Evolutionary conservation across 1,284 basidiomycete species (phyloP).

Genomic region (Meira nashicola): DNA sequence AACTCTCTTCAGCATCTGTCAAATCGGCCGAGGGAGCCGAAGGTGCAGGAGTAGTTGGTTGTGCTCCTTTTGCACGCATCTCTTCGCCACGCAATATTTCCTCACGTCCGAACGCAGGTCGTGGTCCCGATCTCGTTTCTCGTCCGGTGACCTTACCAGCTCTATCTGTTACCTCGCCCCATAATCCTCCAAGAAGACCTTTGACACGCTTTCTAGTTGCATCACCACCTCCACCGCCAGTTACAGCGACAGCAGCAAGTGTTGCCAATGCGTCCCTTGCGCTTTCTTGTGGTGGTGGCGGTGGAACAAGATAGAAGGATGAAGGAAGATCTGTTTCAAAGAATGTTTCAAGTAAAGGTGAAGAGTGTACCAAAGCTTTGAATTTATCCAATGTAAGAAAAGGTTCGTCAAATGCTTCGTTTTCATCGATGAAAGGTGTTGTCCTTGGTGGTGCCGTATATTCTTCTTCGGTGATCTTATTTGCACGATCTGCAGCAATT

Average conservation of each 20-base stretch:
- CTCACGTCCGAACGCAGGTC: slow-evolving; percentile 37
- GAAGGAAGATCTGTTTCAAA: slow-evolving; percentile 46
- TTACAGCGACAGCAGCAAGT: slow-evolving; percentile 9
- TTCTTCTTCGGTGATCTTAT: slow-evolving; percentile 21
- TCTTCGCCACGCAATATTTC: slow-evolving; percentile 1
- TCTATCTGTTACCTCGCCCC: slow-evolving; percentile 50
- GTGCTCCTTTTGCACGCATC: not conserved
- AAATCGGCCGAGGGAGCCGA: not conserved
- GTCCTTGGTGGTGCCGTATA: slow-evolving; percentile 3
- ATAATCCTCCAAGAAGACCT: slow-evolving; percentile 47
- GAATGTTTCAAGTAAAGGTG: slow-evolving; percentile 45
- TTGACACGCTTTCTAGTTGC: slow-evolving; percentile 22
- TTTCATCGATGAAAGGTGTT: slow-evolving; percentile 6
- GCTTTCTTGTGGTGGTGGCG: slow-evolving; percentile 13
- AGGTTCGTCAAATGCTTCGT: slow-evolving; percentile 32
- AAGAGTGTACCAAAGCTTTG: slow-evolving; percentile 45
- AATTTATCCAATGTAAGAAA: slow-evolving; percentile 47
- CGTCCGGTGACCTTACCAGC: slow-evolving; percentile 45
- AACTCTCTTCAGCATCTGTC: slow-evolving; percentile 11
- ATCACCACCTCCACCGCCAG: slow-evolving; percentile 15
- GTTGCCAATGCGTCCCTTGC: slow-evolving; percentile 12
- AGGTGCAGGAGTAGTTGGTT: slow-evolving; percentile 5
- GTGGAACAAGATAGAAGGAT: slow-evolving; percentile 45
- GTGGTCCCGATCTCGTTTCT: slow-evolving; percentile 48
- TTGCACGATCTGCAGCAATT: slow-evolving; percentile 42